Base-by-base conservation (phyloP, 495 filamentous ascomycete genomes). In the Podospora appendiculata region DNA sequence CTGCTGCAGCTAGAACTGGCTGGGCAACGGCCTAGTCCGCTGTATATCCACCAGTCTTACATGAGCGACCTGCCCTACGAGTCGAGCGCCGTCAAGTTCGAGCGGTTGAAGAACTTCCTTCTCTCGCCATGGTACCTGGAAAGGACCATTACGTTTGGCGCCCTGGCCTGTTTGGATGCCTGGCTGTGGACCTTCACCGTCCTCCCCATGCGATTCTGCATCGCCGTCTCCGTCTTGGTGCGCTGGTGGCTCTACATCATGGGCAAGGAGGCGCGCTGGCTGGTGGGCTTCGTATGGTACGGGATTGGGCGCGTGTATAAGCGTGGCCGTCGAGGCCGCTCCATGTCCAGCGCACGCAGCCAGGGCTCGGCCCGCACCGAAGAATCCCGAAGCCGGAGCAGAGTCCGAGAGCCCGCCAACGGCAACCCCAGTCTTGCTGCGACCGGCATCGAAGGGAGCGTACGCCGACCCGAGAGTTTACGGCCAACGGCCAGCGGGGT, bases 161-260 rank as follows among this genome's bases (percentile, higher is more conserved):
- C 86, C 9, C 62, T 96, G 18, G 89, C 92, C 32, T 97, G 93
- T 66, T 73, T 97, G 33, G 93, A 99, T 71, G 85, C 90, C n/a
- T 99, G 92, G 93, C 77, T 97, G 5, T 90, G 94, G 68, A 90
- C 90, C 0, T 95, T 97, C 54, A 99, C 94, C 0, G 90, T 99
- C 33, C 71, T 97, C 7, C 93, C 93, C 10, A 76, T 99, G 49
- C 81, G 93, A 0, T 97, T 99, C 64, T 64, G 91, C 48, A 89
- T 90, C 55, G 90, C 93, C 9, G 55, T 91, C 0, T 80, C 83
- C 2, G 82, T 97, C 2, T 69, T 97, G 32, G 65, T 81, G 2
- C 78, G 77, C 50, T 96, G 88, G 70, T 90, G 86, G 86, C 70
- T 64, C 3, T 70, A 80, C 32, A 81, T 86, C 13, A 19, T 89